Evolutionary conservation across 148 eudicot species (phyloP), one percentile per base, ranked within the genome.

Genomic region (Limonium bicolor): DNA sequence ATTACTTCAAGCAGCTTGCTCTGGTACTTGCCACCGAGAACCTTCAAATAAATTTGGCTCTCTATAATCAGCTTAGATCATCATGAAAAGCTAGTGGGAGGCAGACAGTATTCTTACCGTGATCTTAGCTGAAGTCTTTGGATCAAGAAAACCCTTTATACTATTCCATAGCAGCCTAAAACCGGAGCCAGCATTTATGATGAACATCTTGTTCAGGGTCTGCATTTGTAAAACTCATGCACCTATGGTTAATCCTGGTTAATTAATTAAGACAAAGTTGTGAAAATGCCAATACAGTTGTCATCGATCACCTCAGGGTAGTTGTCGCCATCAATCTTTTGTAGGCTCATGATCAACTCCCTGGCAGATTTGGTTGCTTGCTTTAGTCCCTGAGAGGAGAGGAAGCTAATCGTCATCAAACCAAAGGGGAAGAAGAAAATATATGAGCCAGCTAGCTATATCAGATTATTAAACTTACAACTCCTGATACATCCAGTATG

Each of bases 181-280:
- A 47, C 99, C 95, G 58, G 85, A 71, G 59, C 99, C 95, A 62
- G 95, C 99, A 77, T 90, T 90, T 66, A 90, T 90, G 63, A 90
- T 90, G 63, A 69, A 90, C 99, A 90, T 90, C 59, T 81, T 94
- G 63, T 73, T 64, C 34, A 90, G 70, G 15, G 93, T 80, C 97
- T 90, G 76, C 66, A 60, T 39, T 5, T 36, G 59, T 49, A 20
- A 36, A 2, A 46, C 27, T 20, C 9, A 24, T 29, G n/a, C n/a
- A n/a, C n/a, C n/a, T n/a, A n/a, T n/a, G n/a, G n/a, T n/a, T n/a
- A n/a, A n/a, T n/a, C n/a, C n/a, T n/a, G n/a, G n/a, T n/a, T n/a
- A n/a, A n/a, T n/a, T n/a, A 10, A 11, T 19, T 19, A 19, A 16
- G 22, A 5, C 11, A 20, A 16, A 6, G 30, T 22, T 9, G 27